These are phyloP conservation scores for Pachysandra terminalis DNA, from an alignment of 164 flowering plant genomes.

Conservation along the genomic window DNA sequence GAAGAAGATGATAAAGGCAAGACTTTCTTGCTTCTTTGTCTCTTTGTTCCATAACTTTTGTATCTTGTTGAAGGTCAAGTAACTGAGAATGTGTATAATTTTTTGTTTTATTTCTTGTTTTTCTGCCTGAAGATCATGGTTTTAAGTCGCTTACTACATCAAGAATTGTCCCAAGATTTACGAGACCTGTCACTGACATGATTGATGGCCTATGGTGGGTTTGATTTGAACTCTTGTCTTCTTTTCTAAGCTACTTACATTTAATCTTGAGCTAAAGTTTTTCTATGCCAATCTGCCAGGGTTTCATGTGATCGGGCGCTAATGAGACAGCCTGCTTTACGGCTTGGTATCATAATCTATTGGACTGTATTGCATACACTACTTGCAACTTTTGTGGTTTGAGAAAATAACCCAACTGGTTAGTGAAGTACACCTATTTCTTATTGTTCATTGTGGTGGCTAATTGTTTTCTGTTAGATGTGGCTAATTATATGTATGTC, in stretches of 20 bases:
- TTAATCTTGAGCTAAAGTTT: not conserved
- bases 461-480: too few relatives aligned
- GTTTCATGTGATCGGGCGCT: constrained; percentile 92
- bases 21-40: not conserved
- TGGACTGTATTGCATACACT: constrained; percentile 82
- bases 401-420: constrained; percentile 32
- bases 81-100: not conserved
- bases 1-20: constrained; percentile 98
- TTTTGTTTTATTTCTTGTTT: constrained; percentile 11
- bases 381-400: constrained; percentile 65
- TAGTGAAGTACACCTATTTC: constrained; percentile 13
- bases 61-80: too few relatives aligned
- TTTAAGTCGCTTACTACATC: constrained; percentile 92
- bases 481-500: not conserved
- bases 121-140: constrained; percentile 63
- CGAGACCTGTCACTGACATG: constrained; percentile 80
- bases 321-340: constrained; percentile 90
- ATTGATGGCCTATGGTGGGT: constrained; percentile 92
- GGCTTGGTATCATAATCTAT: constrained; percentile 79
- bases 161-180: constrained; percentile 79
- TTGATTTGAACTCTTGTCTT: not conserved
- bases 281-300: constrained; percentile 38
- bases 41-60: not conserved
- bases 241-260: not conserved
- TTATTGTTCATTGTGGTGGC: not conserved